Evolutionary conservation across 257 asterid genomes (phyloP).

Genomic region (Nicotiana undulata): DNA sequence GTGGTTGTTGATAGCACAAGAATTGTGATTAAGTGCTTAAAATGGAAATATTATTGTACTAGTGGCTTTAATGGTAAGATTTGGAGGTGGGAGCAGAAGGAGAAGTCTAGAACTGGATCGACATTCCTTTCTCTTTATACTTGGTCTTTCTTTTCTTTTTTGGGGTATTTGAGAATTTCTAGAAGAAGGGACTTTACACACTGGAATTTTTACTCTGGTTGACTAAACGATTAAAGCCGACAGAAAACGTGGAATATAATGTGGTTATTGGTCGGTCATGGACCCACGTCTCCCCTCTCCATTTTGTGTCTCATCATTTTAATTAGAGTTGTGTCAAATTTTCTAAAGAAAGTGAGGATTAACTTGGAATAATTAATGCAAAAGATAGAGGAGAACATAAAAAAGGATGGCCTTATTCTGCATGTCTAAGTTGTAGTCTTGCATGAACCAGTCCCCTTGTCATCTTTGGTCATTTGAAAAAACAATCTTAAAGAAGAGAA

Average conservation of each 20-base stretch:
- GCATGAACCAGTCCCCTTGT: too few relatives aligned
- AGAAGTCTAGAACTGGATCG: not conserved
- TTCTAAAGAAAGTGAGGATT: not conserved
- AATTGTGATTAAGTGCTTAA: not conserved
- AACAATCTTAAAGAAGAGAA: too few relatives aligned
- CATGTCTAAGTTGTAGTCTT: too few relatives aligned
- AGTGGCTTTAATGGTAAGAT: not conserved
- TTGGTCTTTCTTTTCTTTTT: not conserved
- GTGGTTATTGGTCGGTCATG: constrained; percentile 1
- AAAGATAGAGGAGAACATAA: too few relatives aligned
- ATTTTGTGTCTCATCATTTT: not conserved
- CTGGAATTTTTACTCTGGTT: not conserved
- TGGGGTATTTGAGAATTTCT: not conserved
- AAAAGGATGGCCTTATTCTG: too few relatives aligned
- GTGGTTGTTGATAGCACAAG: not conserved
- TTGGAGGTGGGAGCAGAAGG: too few relatives aligned
- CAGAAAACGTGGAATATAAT: not conserved
- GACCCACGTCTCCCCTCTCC: not conserved
- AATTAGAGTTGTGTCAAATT: not conserved
- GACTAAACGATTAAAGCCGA: constrained; percentile 1
- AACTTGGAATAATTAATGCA: not conserved
- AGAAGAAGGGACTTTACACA: not conserved
- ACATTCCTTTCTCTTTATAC: not conserved
- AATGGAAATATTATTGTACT: not conserved
- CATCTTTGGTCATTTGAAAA: too few relatives aligned